Percentiles rank a stretch among this genome's conserved stretches.
These are phyloP conservation scores for Podospora conica DNA, from an alignment of 495 filamentous ascomycete species.

Conservation along the genomic window DNA sequence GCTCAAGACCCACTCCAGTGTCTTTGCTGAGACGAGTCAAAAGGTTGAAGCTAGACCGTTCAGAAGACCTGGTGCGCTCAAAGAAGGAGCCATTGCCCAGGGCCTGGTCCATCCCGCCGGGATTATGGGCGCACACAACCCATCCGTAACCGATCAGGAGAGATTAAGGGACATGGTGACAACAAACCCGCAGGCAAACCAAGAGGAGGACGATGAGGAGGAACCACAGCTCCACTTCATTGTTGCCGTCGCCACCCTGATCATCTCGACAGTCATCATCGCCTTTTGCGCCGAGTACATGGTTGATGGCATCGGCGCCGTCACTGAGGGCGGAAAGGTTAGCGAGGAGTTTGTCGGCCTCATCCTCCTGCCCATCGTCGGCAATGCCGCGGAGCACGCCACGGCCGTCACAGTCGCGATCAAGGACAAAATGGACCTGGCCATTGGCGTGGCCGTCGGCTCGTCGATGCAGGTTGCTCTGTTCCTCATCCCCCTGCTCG, in stretches of 20 bases:
- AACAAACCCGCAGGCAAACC: not conserved
- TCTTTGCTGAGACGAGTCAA: slow-evolving; percentile 67
- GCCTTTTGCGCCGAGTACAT: slow-evolving; percentile 88
- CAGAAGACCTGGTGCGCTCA: slow-evolving; percentile 32
- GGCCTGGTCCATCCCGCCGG: slow-evolving; percentile 56
- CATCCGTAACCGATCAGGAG: slow-evolving; percentile 26
- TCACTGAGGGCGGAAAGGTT: slow-evolving; percentile 53
- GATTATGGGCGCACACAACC: slow-evolving; percentile 34
- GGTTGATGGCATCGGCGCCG: slow-evolving; percentile 68
- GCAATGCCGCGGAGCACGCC: slow-evolving; percentile 82
- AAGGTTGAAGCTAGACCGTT: slow-evolving; percentile 54
- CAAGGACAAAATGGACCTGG: slow-evolving; percentile 89
- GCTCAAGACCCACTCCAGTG: slow-evolving; percentile 64
- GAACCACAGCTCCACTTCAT: slow-evolving; percentile 59
- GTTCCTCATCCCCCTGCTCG: slow-evolving; percentile 68
- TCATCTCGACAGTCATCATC: slow-evolving; percentile 68
- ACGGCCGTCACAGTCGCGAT: slow-evolving; percentile 79
- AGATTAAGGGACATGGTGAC: slow-evolving; percentile 23
- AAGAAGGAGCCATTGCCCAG: slow-evolving; percentile 54
- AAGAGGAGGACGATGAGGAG: slow-evolving; percentile 1
- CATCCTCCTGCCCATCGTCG: slow-evolving; percentile 83
- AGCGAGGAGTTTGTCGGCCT: slow-evolving; percentile 75
- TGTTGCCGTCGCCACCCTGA: slow-evolving; percentile 66
- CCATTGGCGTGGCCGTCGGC: slow-evolving; percentile 78
- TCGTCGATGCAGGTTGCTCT: slow-evolving; percentile 84